These are phyloP conservation scores for Taphrina confusa DNA, from an alignment of 1,139 yeast species.

Conservation along the genomic window DNA sequence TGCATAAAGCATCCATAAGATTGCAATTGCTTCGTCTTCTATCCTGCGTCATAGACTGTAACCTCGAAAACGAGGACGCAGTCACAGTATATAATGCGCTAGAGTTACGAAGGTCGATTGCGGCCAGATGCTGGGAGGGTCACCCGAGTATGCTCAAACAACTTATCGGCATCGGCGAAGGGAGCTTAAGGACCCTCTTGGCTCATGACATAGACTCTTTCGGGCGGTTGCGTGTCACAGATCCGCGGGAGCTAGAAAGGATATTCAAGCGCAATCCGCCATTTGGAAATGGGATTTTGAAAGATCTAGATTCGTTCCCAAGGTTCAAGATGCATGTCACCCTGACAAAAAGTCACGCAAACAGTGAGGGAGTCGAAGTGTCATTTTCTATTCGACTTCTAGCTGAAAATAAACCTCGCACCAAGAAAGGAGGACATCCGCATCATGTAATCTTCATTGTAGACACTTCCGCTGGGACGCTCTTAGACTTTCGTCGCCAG, in stretches of 20 bases:
- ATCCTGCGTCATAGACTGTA: conserved; percentile 53
- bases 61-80: conserved; percentile 50
- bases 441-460: conserved; percentile 18
- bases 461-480: conserved; percentile 10
- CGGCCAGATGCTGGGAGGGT: conserved; percentile 56
- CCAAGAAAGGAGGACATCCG: conserved; percentile 7
- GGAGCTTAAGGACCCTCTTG: conserved; percentile 49
- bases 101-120: conserved; percentile 48
- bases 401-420: not conserved
- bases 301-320: conserved; percentile 47
- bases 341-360: conserved; percentile 10
- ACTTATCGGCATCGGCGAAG: conserved; percentile 52
- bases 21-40: conserved; percentile 51
- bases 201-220: conserved; percentile 47
- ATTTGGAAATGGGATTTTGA: conserved; percentile 47
- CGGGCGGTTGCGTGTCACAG: conserved; percentile 44
- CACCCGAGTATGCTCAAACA: conserved; percentile 52
- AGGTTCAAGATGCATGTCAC: conserved; percentile 38
- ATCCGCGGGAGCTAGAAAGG: conserved; percentile 49
- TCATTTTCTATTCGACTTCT: not conserved
- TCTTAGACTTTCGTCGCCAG: conserved; percentile 34
- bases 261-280: conserved; percentile 51
- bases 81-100: conserved; percentile 49
- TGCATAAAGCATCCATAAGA: conserved; percentile 51
- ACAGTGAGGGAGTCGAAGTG: not conserved